Conservation (phyloP, 768 basidiomycete genomes). For the Strobilomyces dryophilus region DNA sequence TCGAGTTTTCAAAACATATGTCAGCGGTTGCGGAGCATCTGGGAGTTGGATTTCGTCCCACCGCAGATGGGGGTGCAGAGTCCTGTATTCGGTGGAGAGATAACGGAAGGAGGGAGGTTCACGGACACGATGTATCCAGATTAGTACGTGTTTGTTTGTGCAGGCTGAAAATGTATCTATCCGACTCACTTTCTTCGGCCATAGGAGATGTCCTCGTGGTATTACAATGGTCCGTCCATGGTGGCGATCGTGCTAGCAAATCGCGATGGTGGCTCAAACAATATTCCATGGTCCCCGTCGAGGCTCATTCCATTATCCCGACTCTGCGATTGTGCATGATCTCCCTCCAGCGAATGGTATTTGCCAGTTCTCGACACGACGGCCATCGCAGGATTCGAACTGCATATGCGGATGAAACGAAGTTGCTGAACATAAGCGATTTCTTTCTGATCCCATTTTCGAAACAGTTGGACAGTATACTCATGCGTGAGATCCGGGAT, state of each 20-base stretch:
- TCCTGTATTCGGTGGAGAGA: conserved; percentile 27
- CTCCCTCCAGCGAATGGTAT: conserved; percentile 37
- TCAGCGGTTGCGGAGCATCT: conserved; percentile 58
- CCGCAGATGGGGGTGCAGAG: conserved; percentile 12
- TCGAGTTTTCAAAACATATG: conserved; percentile 78
- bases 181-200: conserved; percentile 1
- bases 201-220: conserved; percentile 1
- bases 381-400: conserved; percentile 42
- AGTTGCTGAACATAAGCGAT: conserved; percentile 65
- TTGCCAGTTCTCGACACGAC: conserved; percentile 60
- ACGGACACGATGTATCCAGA: conserved; percentile 31
- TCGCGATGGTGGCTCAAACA: conserved; percentile 28
- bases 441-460: conserved; percentile 76
- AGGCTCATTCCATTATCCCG: conserved; percentile 28
- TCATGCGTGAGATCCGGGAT: conserved; percentile 74
- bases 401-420: conserved; percentile 73
- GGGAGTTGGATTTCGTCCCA: conserved; percentile 55
- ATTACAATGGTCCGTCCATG: conserved; percentile 33
- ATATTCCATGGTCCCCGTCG: conserved; percentile 24
- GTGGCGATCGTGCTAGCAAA: conserved; percentile 37
- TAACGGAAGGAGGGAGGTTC: conserved; percentile 26
- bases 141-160: conserved; percentile 15
- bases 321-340: conserved; percentile 2
- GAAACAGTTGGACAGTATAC: conserved; percentile 66
- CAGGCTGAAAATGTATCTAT: conserved; percentile 9